These are phyloP conservation scores for Pseudogymnoascus sp. DNA, from an alignment of 2,329 filamentous ascomycete genomes.

Conservation along the genomic window DNA sequence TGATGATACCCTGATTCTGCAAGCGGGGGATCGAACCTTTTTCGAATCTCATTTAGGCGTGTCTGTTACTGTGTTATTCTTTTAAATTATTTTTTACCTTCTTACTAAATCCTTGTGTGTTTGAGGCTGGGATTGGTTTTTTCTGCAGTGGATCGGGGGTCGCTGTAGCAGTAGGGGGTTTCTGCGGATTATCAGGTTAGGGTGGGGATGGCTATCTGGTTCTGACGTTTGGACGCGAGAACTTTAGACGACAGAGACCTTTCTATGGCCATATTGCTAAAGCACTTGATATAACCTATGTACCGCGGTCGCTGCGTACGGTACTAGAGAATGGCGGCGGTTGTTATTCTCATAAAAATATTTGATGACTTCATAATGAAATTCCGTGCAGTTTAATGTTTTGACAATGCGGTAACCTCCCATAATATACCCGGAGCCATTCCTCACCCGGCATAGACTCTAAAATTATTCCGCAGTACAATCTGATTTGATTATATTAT, in stretches of 20 bases:
- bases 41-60: background rate
- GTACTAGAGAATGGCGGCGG: slow-evolving; percentile 4
- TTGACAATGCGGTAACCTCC: background rate
- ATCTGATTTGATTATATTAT: background rate
- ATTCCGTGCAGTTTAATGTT: background rate
- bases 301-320: background rate
- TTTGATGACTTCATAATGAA: slow-evolving; percentile 7
- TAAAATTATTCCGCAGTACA: background rate
- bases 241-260: slow-evolving; percentile 8
- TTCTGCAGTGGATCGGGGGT: slow-evolving; percentile 4
- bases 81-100: slow-evolving; percentile 6
- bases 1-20: slow-evolving; percentile 6
- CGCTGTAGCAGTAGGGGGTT: slow-evolving; percentile 6
- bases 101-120: slow-evolving; percentile 9
- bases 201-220: slow-evolving; percentile 6
- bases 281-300: slow-evolving; percentile 5
- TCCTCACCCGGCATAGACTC: background rate
- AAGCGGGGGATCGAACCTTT: background rate
- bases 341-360: slow-evolving; percentile 7
- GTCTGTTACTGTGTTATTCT: slow-evolving; percentile 7
- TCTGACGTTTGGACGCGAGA: slow-evolving; percentile 8
- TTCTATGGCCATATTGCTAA: slow-evolving; percentile 7
- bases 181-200: background rate
- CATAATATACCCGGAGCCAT: background rate
- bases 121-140: background rate